Conservation (phyloP, 2,329 filamentous ascomycete species). For the Scedosporium minutisporum region DNA sequence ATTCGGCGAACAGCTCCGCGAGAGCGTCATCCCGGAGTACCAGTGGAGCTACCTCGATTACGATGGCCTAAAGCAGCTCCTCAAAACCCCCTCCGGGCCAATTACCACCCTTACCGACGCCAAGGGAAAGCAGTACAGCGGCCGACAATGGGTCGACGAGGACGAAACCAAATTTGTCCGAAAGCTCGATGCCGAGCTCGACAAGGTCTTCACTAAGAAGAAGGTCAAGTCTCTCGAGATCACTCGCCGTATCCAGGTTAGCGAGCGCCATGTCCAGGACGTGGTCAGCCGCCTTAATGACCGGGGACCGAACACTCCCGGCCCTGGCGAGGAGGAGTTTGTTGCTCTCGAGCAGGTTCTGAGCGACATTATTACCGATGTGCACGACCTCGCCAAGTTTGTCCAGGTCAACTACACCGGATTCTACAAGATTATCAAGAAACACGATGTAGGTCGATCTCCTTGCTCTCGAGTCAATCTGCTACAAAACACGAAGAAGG, state of each 20-base stretch:
- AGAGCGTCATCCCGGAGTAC: constrained; percentile 93
- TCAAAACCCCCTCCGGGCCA: constrained; percentile 62
- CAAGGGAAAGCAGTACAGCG: constrained; percentile 28
- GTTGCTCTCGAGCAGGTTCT: constrained; percentile 87
- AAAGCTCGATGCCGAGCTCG: constrained; percentile 80
- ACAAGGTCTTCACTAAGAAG: constrained; percentile 97
- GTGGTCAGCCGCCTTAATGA: constrained; percentile 69
- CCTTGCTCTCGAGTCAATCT: background rate
- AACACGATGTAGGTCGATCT: constrained; percentile 68
- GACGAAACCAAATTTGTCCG: constrained; percentile 84
- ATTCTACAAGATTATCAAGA: constrained; percentile 99
- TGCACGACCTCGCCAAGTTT: constrained; percentile 96
- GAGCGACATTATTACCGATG: constrained; percentile 96
- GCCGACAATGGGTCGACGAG: constrained; percentile 73
- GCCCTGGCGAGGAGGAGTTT: constrained; percentile 83
- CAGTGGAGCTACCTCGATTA: constrained; percentile 98
- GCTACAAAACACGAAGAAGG: background rate
- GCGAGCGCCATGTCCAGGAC: constrained; percentile 81
- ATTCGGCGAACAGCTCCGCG: constrained; percentile 95
- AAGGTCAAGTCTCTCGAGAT: constrained; percentile 97
- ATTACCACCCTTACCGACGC: constrained; percentile 17
- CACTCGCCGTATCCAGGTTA: constrained; percentile 75
- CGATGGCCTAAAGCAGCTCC: constrained; percentile 78
- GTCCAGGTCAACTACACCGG: constrained; percentile 98
- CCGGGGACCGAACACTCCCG: constrained; percentile 40